Evolutionary conservation across 257 asterid genomes (phyloP), one percentile per base, ranked within the genome.

Genomic region (Jaltomata sinuosa): DNA sequence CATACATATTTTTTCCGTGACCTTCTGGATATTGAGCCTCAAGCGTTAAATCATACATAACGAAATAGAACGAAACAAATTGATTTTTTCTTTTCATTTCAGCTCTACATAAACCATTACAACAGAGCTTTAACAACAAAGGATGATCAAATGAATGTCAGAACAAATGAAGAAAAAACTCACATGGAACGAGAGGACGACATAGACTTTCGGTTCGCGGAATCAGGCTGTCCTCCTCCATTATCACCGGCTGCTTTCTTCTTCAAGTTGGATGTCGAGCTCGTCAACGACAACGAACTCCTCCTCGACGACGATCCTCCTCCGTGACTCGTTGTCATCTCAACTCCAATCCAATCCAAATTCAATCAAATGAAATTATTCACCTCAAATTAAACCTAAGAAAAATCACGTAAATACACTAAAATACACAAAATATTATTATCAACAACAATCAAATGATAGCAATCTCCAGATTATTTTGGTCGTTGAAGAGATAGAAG

Each of bases 261-360:
- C 34, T 74, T 67, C 53, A 74, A 18, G 22, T 83, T 31, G 25
- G 85, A 83, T n/a, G 67, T 6, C 27, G 81, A 49, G 80, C 81
- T 83, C 64, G 78, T 69, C 59, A 34, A 15, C 67, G 87, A 84
- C 47, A 65, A 3, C 87, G 72, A 61, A 18, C 87, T 84, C 72
- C 84, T 84, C 87, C 87, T 78, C 38, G 87, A 84, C 52, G 65
- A 79, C 27, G 85, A 68, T 83, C 85, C 85, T 83, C 81, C 86
- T 42, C 87, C 87, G 4, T 78, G 87, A 32, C 84, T 84, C 34
- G 84, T 84, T n/a, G 84, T 84, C 87, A 79, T 84, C 82, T 77
- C 61, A 22, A 42, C 80, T 74, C 80, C 38, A 45, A 74, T 22
- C 53, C 2, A 40, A 72, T 71, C 3, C 42, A 38, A 40, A 72